Evolutionary conservation across 345 rosid species (phyloP), one percentile per base, ranked within the genome.

Genomic region (Lagerstroemia speciosa): DNA sequence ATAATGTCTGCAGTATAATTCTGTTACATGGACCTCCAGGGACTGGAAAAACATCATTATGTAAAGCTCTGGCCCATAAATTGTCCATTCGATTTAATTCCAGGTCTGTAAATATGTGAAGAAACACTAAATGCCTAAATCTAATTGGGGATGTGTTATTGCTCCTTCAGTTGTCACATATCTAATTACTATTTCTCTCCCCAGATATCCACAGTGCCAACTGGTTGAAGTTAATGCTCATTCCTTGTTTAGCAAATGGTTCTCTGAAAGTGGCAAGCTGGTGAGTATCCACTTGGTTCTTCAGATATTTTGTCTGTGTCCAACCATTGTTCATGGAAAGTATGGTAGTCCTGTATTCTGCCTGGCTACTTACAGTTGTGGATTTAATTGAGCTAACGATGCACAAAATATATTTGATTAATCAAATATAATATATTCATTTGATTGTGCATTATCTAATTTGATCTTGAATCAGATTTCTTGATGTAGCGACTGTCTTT

Each of bases 21-120:
- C 97, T 93, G 73, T 82, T 93, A 77, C 99, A 89, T 74, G 99
- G 99, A 65, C 98, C 99, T 78, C 98, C 99, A 68, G 99, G 98
- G 67, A 94, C 99, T 46, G 99, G 99, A 62, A 94, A 91, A 80
- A 94, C 99, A 69, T 94, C 98, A 29, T 78, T 94, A 71, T 94
- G 98, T 75, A 91, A 91, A 80, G 99, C 99, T 24, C 82, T 94
- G 81, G 99, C 99, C 72, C 99, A 91, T 76, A 94, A 94, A 75
- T 83, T 94, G 63, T 87, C 98, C 41, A 83, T 94, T 70, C 85
- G 93, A 61, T 91, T 88, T 76, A 91, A 85, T 77, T 84, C 83
- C 72, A 94, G 97, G 98, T 91, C 24, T 67, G 73, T 66, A 73
- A 32, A 70, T 45, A 31, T 38, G 58, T 62, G 37, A n/a, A 3